These are phyloP conservation scores for Davidsoniella eucalypti DNA, from an alignment of 2,329 filamentous ascomycete genomes.

Conservation along the genomic window DNA sequence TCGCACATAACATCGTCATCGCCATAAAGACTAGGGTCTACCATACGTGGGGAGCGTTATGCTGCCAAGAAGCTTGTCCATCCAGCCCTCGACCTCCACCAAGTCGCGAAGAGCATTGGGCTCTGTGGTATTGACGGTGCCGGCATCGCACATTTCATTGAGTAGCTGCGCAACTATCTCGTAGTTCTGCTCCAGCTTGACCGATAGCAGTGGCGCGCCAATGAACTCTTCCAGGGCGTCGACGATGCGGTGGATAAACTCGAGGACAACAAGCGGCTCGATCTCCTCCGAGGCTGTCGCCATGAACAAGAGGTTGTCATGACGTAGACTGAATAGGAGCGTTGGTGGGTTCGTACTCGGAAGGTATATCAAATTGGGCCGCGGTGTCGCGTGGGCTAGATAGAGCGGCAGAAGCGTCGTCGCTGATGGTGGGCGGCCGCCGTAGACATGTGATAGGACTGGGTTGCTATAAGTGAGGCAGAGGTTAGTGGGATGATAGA, in stretches of 20 bases:
- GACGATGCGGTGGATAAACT: slow-evolving; percentile 85
- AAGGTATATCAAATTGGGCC: slow-evolving; percentile 75
- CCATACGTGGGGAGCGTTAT: slow-evolving; percentile 64
- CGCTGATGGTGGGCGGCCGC: slow-evolving; percentile 62
- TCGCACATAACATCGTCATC: not conserved
- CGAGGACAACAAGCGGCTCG: slow-evolving; percentile 76
- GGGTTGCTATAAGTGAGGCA: slow-evolving; percentile 42
- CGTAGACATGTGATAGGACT: slow-evolving; percentile 79
- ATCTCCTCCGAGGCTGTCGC: slow-evolving; percentile 73
- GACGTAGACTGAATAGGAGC: slow-evolving; percentile 72
- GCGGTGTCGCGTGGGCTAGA: slow-evolving; percentile 62
- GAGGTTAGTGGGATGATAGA: not conserved
- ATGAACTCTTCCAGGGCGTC: slow-evolving; percentile 92
- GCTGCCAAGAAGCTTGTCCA: slow-evolving; percentile 76
- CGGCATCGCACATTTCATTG: slow-evolving; percentile 91
- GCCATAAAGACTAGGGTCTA: not conserved
- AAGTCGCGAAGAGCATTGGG: slow-evolving; percentile 81
- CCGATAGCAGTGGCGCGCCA: slow-evolving; percentile 67
- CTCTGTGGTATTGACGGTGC: slow-evolving; percentile 77
- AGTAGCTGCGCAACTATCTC: slow-evolving; percentile 87
- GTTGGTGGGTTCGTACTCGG: slow-evolving; percentile 70
- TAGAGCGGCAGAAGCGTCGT: slow-evolving; percentile 69
- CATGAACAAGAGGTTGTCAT: slow-evolving; percentile 75
- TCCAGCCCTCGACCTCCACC: slow-evolving; percentile 78
- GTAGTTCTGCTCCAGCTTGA: slow-evolving; percentile 78